Percentiles rank a stretch among this genome's conserved stretches.
Conservation (phyloP, 352 stramenopile genomes). For the Phytopythium vexans region DNA sequence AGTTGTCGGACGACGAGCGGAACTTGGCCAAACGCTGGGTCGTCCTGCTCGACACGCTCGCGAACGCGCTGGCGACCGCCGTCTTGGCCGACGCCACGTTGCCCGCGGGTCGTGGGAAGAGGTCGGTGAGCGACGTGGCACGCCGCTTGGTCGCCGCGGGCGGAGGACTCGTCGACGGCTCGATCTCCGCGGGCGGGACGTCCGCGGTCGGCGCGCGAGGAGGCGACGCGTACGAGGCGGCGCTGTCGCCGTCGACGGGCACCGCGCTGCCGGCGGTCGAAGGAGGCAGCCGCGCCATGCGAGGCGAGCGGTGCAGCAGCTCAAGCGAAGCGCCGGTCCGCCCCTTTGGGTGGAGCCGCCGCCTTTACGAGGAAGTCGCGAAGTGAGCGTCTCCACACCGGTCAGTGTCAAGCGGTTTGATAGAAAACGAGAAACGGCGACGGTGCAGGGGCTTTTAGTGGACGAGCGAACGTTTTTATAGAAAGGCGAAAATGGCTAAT, state of each 20-base stretch:
- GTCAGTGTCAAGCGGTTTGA: no score
- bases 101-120: constrained; percentile 21
- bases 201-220: constrained; percentile 8
- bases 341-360: no score
- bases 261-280: not conserved
- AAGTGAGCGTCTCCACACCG: no score
- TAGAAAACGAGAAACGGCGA: no score
- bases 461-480: no score
- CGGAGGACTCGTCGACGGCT: not conserved
- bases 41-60: constrained; percentile 31
- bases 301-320: no score
- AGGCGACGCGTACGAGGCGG: constrained; percentile 3
- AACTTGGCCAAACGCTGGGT: constrained; percentile 38
- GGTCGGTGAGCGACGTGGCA: constrained; percentile 48
- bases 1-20: constrained; percentile 37
- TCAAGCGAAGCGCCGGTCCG: no score
- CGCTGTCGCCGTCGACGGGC: not conserved
- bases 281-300: no score
- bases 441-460: no score
- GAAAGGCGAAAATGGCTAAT: no score
- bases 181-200: not conserved
- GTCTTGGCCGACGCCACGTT: constrained; percentile 23
- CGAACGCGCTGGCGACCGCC: constrained; percentile 40
- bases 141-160: constrained; percentile 39
- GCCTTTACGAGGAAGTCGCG: no score